phyloP scores from a whole-genome alignment of 2,329 filamentous ascomycete genomes.

The Beauveria sp. region DNA sequence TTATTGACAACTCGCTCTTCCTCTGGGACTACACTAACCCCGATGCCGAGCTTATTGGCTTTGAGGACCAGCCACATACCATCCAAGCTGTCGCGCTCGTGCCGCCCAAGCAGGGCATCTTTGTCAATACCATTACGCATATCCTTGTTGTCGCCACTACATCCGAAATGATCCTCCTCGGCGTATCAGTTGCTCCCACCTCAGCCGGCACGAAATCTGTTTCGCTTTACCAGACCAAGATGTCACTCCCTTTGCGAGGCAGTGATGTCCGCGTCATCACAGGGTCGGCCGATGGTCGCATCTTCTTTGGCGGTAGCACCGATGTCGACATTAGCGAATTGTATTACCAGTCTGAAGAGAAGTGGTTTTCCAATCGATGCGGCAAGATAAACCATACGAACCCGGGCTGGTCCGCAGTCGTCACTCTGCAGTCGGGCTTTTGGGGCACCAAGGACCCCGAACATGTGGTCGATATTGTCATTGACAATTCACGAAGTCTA shows the following conservation, averaged over 20 bases:
- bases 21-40: conserved; percentile 95
- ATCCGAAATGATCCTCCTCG: conserved; percentile 78
- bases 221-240: conserved; percentile 79
- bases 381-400: conserved; percentile 84
- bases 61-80: conserved; percentile 78
- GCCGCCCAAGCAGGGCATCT: conserved; percentile 77
- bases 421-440: conserved; percentile 43
- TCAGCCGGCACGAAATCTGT: conserved; percentile 66
- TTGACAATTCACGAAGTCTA: conserved; percentile 82
- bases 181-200: conserved; percentile 61
- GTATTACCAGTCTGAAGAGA: conserved; percentile 93
- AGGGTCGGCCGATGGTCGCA: conserved; percentile 76
- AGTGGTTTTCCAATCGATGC: conserved; percentile 88
- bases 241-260: conserved; percentile 70
- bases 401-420: conserved; percentile 59
- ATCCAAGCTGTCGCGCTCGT: conserved; percentile 90
- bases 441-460: conserved; percentile 50
- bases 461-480: conserved; percentile 67
- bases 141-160: conserved; percentile 84
- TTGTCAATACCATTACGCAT: conserved; percentile 77
- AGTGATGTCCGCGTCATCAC: conserved; percentile 71
- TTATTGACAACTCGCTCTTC: conserved; percentile 92
- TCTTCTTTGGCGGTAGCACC: conserved; percentile 78
- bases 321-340: conserved; percentile 90
- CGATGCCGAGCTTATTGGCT: conserved; percentile 87